Base-by-base conservation (phyloP, 2,329 filamentous ascomycete species). In the Sporothrix brasiliensis region DNA sequence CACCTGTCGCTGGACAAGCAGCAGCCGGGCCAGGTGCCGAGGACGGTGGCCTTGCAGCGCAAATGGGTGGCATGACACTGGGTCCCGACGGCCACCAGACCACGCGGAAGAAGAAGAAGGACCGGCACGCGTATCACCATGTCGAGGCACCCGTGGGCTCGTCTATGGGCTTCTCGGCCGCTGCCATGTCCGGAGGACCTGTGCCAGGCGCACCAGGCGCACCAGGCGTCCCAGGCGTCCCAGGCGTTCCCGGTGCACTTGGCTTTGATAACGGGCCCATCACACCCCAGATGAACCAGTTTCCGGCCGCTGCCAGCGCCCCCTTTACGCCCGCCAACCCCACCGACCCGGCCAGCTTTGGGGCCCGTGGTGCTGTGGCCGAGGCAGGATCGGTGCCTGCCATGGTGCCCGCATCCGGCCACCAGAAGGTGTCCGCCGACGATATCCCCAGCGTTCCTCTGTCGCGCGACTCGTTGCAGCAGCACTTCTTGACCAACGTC, bases 361-460 rank as follows among this genome's bases (percentile, higher is more conserved):
- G 81, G 16, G 80, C 82, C 71, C 78, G 82, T 69, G 72, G 67
- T 1, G 39, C 60, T 4, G 68, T 50, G 1, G 44, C 44, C n/a
- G 80, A 80, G 68, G 73, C 77, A 34, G 79, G 80, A 19, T 78
- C 80, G 13, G 77, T 79, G 52, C 79, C 83, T 52, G 82, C 84
- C 5, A 82, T 84, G 73, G 84, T 86, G 39, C 82, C 87, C 6
- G 86, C 89, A 49, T 85, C 89, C 34, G 88, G 89, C 10, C 89
- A 91, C 80, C 88, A 89, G 67, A 88, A 89, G 76, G 92, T 98
- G 69, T 93, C 97, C 73, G 89, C 93, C 21, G 93, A 98, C 77
- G 92, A 97, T 76, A 92, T 97, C 76, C 95, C 95, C 54, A 97
- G 94, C 78, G 88, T 99, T 67, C 94, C 95, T 14, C 82, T 90